Percentiles rank a stretch among this genome's conserved stretches.
Evolutionary conservation across 768 basidiomycete genomes (phyloP).

Genomic region (Kockovaella imperatae): DNA sequence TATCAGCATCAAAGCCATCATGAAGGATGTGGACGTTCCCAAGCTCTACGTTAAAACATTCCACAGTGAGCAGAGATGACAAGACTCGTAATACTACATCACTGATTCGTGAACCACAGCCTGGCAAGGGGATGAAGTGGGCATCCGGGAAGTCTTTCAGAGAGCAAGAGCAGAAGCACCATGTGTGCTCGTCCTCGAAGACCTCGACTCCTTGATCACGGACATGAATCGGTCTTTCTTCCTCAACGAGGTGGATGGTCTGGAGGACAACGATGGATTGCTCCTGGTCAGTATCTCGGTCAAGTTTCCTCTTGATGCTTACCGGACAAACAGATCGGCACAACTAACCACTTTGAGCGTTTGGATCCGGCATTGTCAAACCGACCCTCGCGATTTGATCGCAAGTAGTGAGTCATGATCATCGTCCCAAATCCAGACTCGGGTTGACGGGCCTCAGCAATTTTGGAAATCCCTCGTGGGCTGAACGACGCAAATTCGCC

Average conservation of each 20-base stretch:
- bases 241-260: slow-evolving; percentile 70
- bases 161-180: slow-evolving; percentile 55
- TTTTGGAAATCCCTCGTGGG: slow-evolving; percentile 62
- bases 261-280: slow-evolving; percentile 70
- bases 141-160: slow-evolving; percentile 61
- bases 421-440: no score
- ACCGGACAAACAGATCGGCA: slow-evolving; percentile 23
- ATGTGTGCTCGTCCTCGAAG: slow-evolving; percentile 52
- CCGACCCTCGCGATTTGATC: slow-evolving; percentile 75
- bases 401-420: slow-evolving; percentile 71
- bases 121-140: slow-evolving; percentile 24
- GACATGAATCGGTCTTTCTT: slow-evolving; percentile 74
- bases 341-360: slow-evolving; percentile 72
- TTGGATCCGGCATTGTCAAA: slow-evolving; percentile 68
- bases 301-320: no score
- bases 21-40: slow-evolving; percentile 58
- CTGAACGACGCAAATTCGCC: slow-evolving; percentile 62
- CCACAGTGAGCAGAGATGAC: slow-evolving; percentile 58
- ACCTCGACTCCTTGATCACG: slow-evolving; percentile 71
- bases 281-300: slow-evolving; percentile 52
- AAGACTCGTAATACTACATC: no score
- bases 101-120: no score
- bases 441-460: slow-evolving; percentile 48
- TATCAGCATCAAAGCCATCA: slow-evolving; percentile 71
- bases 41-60: slow-evolving; percentile 78